Conservation (phyloP, 257 asterid genomes). For the Przewalskia tangutica region DNA sequence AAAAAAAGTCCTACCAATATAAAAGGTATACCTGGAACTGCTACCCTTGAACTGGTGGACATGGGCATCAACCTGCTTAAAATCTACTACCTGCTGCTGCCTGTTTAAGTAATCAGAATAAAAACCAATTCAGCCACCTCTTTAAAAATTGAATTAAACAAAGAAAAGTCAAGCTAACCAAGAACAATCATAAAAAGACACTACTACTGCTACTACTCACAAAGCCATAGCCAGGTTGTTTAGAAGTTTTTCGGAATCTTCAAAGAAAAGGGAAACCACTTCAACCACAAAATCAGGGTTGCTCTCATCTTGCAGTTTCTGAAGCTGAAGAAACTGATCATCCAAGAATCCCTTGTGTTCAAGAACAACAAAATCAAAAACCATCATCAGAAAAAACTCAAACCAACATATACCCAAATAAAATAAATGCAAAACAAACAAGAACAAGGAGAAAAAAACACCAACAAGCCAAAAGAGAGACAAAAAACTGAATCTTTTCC, state of each 20-base stretch:
- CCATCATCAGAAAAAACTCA: background rate
- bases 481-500: background rate
- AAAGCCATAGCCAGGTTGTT: slow-evolving; percentile 15
- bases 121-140: background rate
- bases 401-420: background rate
- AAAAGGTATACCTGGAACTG: slow-evolving; percentile 26
- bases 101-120: slow-evolving; percentile 4
- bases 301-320: slow-evolving; percentile 21
- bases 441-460: background rate
- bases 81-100: slow-evolving; percentile 30
- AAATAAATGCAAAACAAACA: background rate
- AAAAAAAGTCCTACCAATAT: background rate
- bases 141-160: background rate
- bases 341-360: slow-evolving; percentile 16
- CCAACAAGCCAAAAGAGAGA: background rate
- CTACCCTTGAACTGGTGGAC: slow-evolving; percentile 34
- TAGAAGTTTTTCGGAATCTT: slow-evolving; percentile 23
- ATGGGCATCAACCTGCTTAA: slow-evolving; percentile 28
- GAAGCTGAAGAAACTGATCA: slow-evolving; percentile 22
- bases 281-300: slow-evolving; percentile 29
- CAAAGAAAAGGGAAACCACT: slow-evolving; percentile 25
- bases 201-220: background rate
- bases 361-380: background rate
- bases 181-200: background rate
- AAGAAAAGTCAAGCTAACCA: too few species aligned